Evolutionary conservation across 495 filamentous ascomycete species (phyloP).

Genomic region (Talaromyces ruber): DNA sequence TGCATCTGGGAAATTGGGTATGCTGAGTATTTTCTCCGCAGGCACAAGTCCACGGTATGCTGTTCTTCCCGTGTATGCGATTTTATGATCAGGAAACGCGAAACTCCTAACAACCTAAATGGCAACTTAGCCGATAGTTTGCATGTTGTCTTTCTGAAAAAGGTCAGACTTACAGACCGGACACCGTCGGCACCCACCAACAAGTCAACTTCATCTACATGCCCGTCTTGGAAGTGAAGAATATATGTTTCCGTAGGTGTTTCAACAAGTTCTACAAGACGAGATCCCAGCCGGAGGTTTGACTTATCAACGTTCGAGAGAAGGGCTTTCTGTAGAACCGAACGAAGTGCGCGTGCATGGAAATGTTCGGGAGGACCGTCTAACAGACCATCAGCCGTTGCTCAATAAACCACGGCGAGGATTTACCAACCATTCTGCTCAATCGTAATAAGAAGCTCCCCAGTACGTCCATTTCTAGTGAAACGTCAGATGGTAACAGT

Average conservation of each 20-base stretch:
- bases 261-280: slow-evolving; percentile 7
- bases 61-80: slow-evolving; percentile 15
- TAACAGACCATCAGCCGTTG: too few relatives aligned
- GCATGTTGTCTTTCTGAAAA: background rate
- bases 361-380: slow-evolving; percentile 6
- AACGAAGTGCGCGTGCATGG: slow-evolving; percentile 13
- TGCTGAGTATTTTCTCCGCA: slow-evolving; percentile 9
- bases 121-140: background rate
- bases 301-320: slow-evolving; percentile 12
- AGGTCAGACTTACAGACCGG: slow-evolving; percentile 11
- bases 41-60: slow-evolving; percentile 16
- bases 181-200: slow-evolving; percentile 21
- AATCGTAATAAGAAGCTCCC: slow-evolving; percentile 10
- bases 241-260: background rate
- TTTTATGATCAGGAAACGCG: slow-evolving; percentile 14
- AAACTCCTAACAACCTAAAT: slow-evolving; percentile 14
- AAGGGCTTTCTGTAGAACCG: slow-evolving; percentile 18
- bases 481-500: background rate
- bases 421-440: background rate
- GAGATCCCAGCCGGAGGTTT: slow-evolving; percentile 8
- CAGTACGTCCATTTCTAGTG: slow-evolving; percentile 12
- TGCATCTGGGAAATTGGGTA: slow-evolving; percentile 14
- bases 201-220: slow-evolving; percentile 14
- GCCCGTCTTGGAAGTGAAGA: slow-evolving; percentile 15
- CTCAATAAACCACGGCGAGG: too few relatives aligned